These are phyloP conservation scores for Aspergillus sp. DNA, from an alignment of 2,329 filamentous ascomycete genomes.

Conservation along the genomic window DNA sequence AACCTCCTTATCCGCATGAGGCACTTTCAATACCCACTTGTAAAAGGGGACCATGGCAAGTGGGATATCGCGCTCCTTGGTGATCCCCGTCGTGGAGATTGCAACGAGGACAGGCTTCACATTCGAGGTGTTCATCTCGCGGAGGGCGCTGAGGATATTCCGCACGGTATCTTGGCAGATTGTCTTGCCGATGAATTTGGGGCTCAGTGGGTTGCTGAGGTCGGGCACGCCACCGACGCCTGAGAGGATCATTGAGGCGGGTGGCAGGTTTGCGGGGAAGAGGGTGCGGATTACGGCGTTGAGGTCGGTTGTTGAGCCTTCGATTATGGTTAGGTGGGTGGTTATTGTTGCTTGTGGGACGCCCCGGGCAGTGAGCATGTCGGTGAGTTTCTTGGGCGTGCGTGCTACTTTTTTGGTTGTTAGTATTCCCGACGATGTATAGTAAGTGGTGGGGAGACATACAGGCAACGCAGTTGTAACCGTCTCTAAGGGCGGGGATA, in stretches of 20 bases:
- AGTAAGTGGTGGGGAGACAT: slow-evolving; percentile 2
- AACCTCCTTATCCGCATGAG: slow-evolving; percentile 44
- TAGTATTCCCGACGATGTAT: not conserved
- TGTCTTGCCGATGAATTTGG: slow-evolving; percentile 38
- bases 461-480: slow-evolving; percentile 50
- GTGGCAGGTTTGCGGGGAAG: slow-evolving; percentile 21
- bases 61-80: slow-evolving; percentile 37
- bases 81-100: slow-evolving; percentile 42
- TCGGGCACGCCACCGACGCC: slow-evolving; percentile 50
- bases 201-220: slow-evolving; percentile 31
- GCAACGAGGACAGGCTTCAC: slow-evolving; percentile 33
- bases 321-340: slow-evolving; percentile 51
- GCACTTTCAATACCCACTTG: slow-evolving; percentile 33
- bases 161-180: slow-evolving; percentile 39
- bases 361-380: slow-evolving; percentile 46
- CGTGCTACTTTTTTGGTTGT: slow-evolving; percentile 45
- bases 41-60: slow-evolving; percentile 39
- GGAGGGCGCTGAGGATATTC: slow-evolving; percentile 31
- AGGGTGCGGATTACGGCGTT: slow-evolving; percentile 45
- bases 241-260: slow-evolving; percentile 48
- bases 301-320: slow-evolving; percentile 53
- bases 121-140: not conserved
- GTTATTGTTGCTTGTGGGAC: slow-evolving; percentile 42
- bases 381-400: slow-evolving; percentile 54
- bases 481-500: slow-evolving; percentile 48